These are phyloP conservation scores for Scenedesmus sp. DNA, from an alignment of 163 green algal species.

Conservation along the genomic window DNA sequence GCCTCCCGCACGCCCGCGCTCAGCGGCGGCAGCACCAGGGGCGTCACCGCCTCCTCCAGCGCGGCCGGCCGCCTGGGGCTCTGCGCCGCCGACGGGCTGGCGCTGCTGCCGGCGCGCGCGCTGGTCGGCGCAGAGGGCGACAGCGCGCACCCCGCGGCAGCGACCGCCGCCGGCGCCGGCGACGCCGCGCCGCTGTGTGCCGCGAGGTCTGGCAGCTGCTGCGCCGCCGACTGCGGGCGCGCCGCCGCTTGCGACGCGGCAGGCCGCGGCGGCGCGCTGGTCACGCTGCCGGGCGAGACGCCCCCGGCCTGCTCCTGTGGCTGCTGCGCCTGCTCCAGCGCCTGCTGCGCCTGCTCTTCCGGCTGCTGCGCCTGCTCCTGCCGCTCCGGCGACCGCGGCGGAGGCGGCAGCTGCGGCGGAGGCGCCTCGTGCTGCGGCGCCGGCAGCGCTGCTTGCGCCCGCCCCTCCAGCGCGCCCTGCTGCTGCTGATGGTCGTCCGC, in stretches of 20 bases:
- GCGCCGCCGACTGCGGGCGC: conserved; percentile 2
- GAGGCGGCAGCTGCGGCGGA: too few relatives aligned
- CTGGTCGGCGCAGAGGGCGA: not conserved
- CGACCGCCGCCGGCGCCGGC: not conserved
- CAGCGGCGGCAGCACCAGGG: conserved; percentile 15
- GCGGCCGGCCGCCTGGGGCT: too few relatives aligned
- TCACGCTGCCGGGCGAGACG: not conserved
- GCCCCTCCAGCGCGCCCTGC: not conserved
- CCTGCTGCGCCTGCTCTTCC: not conserved
- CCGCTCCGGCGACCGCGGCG: too few relatives aligned
- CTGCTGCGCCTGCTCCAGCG: not conserved
- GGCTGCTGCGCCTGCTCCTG: not conserved
- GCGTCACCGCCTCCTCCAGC: too few relatives aligned
- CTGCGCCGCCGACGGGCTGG: too few relatives aligned
- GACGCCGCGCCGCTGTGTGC: too few relatives aligned
- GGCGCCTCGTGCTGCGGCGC: not conserved
- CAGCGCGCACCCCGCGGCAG: not conserved
- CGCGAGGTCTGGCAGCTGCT: conserved; percentile 10
- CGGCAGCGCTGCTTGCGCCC: not conserved
- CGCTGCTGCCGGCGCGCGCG: not conserved
- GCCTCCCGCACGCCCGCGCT: not conserved
- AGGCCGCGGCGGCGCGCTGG: conserved; percentile 1
- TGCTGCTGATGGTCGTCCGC: not conserved
- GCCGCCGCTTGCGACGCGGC: not conserved
- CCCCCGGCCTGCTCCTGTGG: not conserved